Evolutionary conservation across 352 stramenopile genomes (phyloP), one percentile per base, ranked within the genome.

Genomic region (Phytophthora macrochlamydospora): DNA sequence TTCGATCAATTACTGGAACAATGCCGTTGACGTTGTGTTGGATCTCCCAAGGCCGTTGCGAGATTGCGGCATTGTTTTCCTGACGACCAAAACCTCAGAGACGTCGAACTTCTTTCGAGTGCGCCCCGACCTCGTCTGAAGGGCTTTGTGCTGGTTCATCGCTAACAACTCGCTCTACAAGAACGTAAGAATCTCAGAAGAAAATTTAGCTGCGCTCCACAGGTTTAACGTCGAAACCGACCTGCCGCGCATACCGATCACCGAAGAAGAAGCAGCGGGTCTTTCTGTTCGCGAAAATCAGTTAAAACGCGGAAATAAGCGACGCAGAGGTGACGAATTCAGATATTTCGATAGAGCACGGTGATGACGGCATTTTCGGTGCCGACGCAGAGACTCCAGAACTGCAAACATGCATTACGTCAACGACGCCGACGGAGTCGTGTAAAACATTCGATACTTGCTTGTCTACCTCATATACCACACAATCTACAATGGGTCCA

Each of bases 71-170:
- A n/a, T 24, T 49, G 43, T 49, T 7, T 49, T 49, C 28, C 11
- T 49, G 43, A n/a, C 31, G 50, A 32, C 50, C 5, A 45, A 2
- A 11, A 33, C 9, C 3, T 30, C 43, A 14, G 31, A 30, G 29
- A 45, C 50, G 3, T 44, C 50, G 2, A 45, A 56, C 3, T 56
- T 44, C 13, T 56, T 56, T 33, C 33, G 32, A 7, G 50, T 46
- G 4, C 50, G 33, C 0, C 50, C 50, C 3, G 31, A 56, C 13
- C n/a, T 56, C 31, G 24, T 56, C n/a, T 7, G 33, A 7, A 14
- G 33, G 9, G 50, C 33, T 44, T 44, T 56, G 18, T 2, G 11
- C 2, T 56, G 50, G 50, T n/a, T 56, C 3, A 56, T 56, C 7
- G 50, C 50, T 0, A 45, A 56, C n/a, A 45, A 56, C 12, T 4